phyloP scores from a whole-genome alignment of 164 flowering plant species.

The Brasenia schreberi region DNA sequence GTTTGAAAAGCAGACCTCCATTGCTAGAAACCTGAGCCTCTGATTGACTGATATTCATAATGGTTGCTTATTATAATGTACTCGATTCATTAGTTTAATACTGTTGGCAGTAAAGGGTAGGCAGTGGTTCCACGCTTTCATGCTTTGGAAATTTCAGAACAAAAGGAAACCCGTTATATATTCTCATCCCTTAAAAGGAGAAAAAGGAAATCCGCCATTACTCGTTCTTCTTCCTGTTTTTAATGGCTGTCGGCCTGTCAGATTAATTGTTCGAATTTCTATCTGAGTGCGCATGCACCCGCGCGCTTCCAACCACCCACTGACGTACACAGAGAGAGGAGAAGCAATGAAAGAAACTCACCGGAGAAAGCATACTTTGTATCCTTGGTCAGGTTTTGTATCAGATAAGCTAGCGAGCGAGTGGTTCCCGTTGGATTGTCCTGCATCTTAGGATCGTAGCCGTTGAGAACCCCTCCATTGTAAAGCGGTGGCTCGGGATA shows the following conservation, averaged over 20 bases:
- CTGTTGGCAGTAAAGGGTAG: background rate
- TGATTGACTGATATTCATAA: no score
- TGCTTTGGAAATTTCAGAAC: background rate
- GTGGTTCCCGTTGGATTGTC: slow-evolving; percentile 5
- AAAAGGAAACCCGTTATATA: background rate
- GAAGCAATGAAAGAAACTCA: slow-evolving; percentile 12
- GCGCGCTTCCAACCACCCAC: background rate
- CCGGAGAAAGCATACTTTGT: slow-evolving; percentile 68
- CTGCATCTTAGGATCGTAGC: background rate
- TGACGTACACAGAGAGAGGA: background rate
- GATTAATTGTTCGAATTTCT: background rate
- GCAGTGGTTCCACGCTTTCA: background rate
- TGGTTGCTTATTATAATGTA: no score
- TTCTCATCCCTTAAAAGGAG: background rate
- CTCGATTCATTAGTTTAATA: no score
- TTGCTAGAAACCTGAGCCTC: no score
- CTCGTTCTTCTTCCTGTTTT: background rate
- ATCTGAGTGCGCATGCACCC: background rate
- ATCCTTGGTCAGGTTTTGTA: slow-evolving; percentile 46
- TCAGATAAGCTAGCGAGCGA: slow-evolving; percentile 27
- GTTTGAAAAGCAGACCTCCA: no score
- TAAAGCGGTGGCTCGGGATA: slow-evolving; percentile 62
- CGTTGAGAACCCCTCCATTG: slow-evolving; percentile 58
- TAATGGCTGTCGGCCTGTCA: background rate
- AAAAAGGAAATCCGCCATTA: background rate